These are phyloP conservation scores for Sapria himalayana DNA, from an alignment of 345 rosid genomes.

Conservation along the genomic window DNA sequence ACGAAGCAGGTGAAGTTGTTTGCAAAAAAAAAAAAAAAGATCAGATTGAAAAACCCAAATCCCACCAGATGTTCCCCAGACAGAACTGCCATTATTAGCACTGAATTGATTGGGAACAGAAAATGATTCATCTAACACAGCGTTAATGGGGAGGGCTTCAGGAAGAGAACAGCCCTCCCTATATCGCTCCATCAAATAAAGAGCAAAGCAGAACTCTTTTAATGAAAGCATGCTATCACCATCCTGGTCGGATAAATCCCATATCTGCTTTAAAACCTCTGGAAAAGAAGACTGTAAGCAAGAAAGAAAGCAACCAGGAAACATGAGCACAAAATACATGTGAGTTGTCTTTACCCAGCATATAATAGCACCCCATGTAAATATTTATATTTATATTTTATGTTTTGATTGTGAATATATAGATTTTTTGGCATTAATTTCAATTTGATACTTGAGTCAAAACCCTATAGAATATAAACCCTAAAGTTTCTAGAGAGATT, in stretches of 20 bases:
- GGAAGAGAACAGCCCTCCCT: constrained; percentile 96
- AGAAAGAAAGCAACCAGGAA: constrained; percentile 11
- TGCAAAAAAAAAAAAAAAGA: constrained; percentile 8
- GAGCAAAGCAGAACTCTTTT: constrained; percentile 92
- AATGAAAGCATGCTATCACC: constrained; percentile 94
- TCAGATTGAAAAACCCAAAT: constrained; percentile 9
- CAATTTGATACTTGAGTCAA: too few species aligned
- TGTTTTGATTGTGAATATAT: too few species aligned
- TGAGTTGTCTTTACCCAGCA: too few species aligned
- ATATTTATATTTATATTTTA: too few species aligned
- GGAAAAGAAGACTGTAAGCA: constrained; percentile 10
- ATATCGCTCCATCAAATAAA: constrained; percentile 84
- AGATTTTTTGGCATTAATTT: too few species aligned
- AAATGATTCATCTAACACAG: constrained; percentile 73
- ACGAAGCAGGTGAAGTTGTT: constrained; percentile 9
- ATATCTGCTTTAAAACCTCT: constrained; percentile 92
- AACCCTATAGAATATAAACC: too few species aligned
- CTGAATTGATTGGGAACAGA: constrained; percentile 66
- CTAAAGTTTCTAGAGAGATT: too few species aligned
- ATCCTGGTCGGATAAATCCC: constrained; percentile 99
- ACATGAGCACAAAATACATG: too few species aligned
- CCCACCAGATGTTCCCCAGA: constrained; percentile 67
- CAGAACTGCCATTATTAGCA: constrained; percentile 40
- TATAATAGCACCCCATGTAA: too few species aligned
- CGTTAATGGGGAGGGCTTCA: constrained; percentile 45